Evolutionary conservation across 192 early-diverging fungal species (phyloP).

Genomic region (Coemansia furcata): DNA sequence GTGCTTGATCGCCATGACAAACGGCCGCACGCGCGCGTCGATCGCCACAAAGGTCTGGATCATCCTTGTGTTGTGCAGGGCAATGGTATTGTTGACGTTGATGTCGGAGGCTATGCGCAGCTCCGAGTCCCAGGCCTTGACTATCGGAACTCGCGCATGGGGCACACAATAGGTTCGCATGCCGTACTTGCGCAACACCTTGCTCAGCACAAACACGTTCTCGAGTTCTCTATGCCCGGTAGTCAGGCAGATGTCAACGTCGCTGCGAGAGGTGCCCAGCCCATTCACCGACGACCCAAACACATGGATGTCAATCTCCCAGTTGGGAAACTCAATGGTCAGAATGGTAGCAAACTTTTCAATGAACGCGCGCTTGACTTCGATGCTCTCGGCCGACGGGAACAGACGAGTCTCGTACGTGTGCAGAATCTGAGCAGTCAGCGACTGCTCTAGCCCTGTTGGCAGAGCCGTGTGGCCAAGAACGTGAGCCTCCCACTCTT

Average conservation of each 20-base stretch:
- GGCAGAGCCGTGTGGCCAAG: constrained; percentile 32
- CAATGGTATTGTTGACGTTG: constrained; percentile 91
- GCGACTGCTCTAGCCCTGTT: constrained; percentile 46
- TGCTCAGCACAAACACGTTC: constrained; percentile 73
- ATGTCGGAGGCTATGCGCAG: constrained; percentile 87
- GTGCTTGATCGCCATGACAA: constrained; percentile 91
- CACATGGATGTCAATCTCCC: constrained; percentile 73
- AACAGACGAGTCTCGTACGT: constrained; percentile 60
- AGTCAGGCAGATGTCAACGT: constrained; percentile 93
- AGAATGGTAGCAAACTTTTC: constrained; percentile 80
- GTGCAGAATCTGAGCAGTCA: constrained; percentile 60
- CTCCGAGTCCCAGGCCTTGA: constrained; percentile 88
- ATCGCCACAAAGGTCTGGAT: constrained; percentile 86
- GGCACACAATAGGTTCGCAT: constrained; percentile 80
- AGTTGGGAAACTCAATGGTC: constrained; percentile 76
- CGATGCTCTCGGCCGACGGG: constrained; percentile 67
- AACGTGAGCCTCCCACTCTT: constrained; percentile 38
- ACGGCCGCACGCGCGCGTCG: constrained; percentile 83
- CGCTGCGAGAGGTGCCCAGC: constrained; percentile 76
- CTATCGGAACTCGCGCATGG: constrained; percentile 89
- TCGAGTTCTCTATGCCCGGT: constrained; percentile 76
- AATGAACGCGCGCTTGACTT: constrained; percentile 64
- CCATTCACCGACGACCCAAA: constrained; percentile 95
- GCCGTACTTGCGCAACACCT: constrained; percentile 70
- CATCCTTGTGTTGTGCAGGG: constrained; percentile 85